Evolutionary conservation across 345 rosid genomes (phyloP), one percentile per base, ranked within the genome.

Genomic region (Gossypium herbaceum): DNA sequence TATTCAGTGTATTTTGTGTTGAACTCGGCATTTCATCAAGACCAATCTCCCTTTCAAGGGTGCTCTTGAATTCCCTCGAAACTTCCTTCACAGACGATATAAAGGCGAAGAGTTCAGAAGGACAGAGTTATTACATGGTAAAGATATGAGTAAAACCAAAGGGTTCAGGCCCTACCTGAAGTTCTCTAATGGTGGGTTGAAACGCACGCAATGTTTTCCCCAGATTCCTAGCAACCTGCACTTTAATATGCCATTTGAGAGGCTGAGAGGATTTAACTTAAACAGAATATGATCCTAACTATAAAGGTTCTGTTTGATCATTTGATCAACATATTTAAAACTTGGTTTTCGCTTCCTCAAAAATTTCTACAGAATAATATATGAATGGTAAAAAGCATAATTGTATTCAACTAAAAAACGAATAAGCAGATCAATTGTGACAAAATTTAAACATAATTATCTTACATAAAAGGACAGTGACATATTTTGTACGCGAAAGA

Each of bases 161-260:
- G n/a, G 55, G 44, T 77, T 56, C 39, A 45, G 24, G 16, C 50
- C 52, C 77, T 62, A 92, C 98, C 94, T 94, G 97, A 71, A 94
- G 89, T 83, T 94, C 98, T 82, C 87, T 91, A 81, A 94, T 91
- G 68, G 98, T 91, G 25, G 98, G 98, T 75, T 94, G 98, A 85
- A 92, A 92, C 63, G 84, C 84, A 56, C 98, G 97, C 60, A 94
- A 80, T 57, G 98, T 94, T 81, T 92, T 92, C 72, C 98, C 98
- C 67, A 92, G 82, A 82, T 86, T 94, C 73, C 97, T 86, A 43
- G 98, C 97, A 57, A 94, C 97, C 98, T 92, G 89, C 79, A 83
- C 3, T 3, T 68, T n/a, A 34, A 70, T 7, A 68, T 34, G 19
- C 41, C 48, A 55, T 75, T 27, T 10, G 12, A 63, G 68, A 72